Evolutionary conservation across 1,284 basidiomycete genomes (phyloP).

Genomic region (Moesziomyces sp.): DNA sequence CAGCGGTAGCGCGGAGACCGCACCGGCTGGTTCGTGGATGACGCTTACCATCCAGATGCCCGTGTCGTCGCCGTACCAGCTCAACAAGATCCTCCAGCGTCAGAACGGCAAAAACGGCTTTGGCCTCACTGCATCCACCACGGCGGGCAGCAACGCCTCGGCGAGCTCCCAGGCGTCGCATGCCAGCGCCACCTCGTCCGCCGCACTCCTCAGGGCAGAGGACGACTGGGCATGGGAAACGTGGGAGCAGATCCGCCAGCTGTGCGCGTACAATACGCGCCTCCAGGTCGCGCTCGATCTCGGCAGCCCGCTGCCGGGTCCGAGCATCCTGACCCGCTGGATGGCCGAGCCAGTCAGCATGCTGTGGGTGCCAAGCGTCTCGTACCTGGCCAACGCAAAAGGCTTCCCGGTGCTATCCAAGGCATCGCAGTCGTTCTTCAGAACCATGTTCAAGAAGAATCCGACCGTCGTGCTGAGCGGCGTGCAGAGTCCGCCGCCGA

Average conservation of each 20-base stretch:
- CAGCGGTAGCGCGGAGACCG: conserved; percentile 52
- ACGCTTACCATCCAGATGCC: conserved; percentile 60
- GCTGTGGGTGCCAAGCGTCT: conserved; percentile 85
- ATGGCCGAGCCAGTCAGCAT: conserved; percentile 87
- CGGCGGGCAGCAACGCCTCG: conserved; percentile 35
- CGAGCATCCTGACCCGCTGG: conserved; percentile 81
- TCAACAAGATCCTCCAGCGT: conserved; percentile 47
- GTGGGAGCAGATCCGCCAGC: conserved; percentile 91
- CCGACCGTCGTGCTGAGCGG: conserved; percentile 55
- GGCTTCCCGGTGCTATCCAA: conserved; percentile 97
- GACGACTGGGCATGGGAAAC: conserved; percentile 81
- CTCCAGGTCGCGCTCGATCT: conserved; percentile 85
- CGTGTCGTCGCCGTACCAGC: conserved; percentile 56
- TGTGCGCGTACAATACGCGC: conserved; percentile 87
- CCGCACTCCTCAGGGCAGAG: conserved; percentile 78
- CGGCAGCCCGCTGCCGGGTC: conserved; percentile 76
- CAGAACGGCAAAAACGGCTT: conserved; percentile 36
- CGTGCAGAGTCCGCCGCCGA: conserved; percentile 49
- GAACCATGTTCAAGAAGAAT: conserved; percentile 46
- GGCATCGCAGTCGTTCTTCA: conserved; percentile 63
- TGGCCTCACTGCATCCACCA: conserved; percentile 34
- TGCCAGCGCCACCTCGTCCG: conserved; percentile 33
- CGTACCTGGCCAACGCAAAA: conserved; percentile 95
- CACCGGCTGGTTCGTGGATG: conserved; percentile 57
- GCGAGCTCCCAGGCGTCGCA: conserved; percentile 38